phyloP scores from a whole-genome alignment of 805 yeast genomes.

The Wickerhamiella bombiphila region DNA sequence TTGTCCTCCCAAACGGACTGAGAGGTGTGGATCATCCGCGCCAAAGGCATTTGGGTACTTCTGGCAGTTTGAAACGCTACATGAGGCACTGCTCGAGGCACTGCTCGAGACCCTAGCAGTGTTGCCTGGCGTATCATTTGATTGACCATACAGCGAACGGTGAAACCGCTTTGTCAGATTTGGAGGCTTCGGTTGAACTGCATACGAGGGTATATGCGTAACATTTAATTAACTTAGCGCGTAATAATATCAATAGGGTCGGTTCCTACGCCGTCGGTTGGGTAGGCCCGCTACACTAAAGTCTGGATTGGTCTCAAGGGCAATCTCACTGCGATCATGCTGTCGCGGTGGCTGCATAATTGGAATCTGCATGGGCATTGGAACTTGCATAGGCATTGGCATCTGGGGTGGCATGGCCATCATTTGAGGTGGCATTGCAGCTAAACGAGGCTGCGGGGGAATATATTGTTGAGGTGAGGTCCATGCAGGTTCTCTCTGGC shows the following conservation, averaged over 20 bases:
- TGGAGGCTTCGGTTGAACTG: too few species aligned
- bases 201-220: too few species aligned
- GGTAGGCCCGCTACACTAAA: constrained; percentile 12
- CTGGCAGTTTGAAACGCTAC: too few species aligned
- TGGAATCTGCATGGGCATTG: background rate
- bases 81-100: too few species aligned
- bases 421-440: background rate
- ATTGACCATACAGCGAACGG: too few species aligned
- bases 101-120: too few species aligned
- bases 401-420: constrained; percentile 1
- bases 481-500: constrained; percentile 9
- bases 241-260: background rate
- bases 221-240: too few species aligned
- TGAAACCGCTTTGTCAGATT: too few species aligned
- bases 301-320: constrained; percentile 16
- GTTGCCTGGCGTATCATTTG: too few species aligned
- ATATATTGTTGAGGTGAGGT: background rate
- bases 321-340: constrained; percentile 13
- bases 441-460: background rate
- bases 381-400: constrained; percentile 1
- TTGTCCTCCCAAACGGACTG: constrained; percentile 7
- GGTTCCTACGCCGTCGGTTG: background rate
- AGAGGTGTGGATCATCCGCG: background rate
- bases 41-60: too few species aligned
- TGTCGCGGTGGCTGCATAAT: background rate